Evolutionary conservation across 2,329 filamentous ascomycete genomes (phyloP).

Genomic region (Colletotrichum filicis): DNA sequence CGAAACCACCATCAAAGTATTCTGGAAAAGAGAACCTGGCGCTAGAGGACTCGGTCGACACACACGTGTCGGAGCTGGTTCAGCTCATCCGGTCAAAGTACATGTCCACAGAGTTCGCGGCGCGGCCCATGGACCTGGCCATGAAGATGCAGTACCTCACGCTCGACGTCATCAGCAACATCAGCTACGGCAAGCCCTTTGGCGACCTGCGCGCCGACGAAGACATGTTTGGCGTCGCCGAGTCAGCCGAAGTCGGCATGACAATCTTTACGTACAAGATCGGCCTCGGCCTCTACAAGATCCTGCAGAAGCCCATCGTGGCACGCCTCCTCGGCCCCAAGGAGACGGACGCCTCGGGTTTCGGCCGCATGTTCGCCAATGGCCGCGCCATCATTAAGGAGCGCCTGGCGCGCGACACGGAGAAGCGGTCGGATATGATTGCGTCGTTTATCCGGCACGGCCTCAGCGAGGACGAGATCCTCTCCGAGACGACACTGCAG

Average conservation of each 20-base stretch:
- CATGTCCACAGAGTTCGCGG: constrained; percentile 43
- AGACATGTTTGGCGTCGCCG: constrained; percentile 59
- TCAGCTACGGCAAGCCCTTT: constrained; percentile 61
- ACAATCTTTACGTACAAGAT: constrained; percentile 36
- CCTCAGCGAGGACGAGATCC: constrained; percentile 39
- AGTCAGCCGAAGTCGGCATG: constrained; percentile 48
- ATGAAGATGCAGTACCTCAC: constrained; percentile 61
- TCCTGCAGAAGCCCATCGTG: constrained; percentile 28
- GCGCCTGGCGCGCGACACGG: constrained; percentile 21
- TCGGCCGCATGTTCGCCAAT: constrained; percentile 35
- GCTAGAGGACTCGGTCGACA: constrained; percentile 55
- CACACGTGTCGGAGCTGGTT: constrained; percentile 56
- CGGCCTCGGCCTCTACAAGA: constrained; percentile 25
- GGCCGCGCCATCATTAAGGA: constrained; percentile 36
- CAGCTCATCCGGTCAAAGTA: constrained; percentile 57
- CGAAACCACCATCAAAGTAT: constrained; percentile 44
- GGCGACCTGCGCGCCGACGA: constrained; percentile 57
- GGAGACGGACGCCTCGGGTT: constrained; percentile 27
- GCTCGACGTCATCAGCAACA: constrained; percentile 64
- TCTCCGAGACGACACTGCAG: constrained; percentile 46
- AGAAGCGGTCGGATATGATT: constrained; percentile 26
- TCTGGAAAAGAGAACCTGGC: constrained; percentile 57
- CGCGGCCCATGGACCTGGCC: constrained; percentile 56
- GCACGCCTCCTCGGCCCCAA: constrained; percentile 28
- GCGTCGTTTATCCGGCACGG: constrained; percentile 55